Base-by-base conservation (phyloP, 148 eudicot genomes). In the Rhododendron williamsianum region DNA sequence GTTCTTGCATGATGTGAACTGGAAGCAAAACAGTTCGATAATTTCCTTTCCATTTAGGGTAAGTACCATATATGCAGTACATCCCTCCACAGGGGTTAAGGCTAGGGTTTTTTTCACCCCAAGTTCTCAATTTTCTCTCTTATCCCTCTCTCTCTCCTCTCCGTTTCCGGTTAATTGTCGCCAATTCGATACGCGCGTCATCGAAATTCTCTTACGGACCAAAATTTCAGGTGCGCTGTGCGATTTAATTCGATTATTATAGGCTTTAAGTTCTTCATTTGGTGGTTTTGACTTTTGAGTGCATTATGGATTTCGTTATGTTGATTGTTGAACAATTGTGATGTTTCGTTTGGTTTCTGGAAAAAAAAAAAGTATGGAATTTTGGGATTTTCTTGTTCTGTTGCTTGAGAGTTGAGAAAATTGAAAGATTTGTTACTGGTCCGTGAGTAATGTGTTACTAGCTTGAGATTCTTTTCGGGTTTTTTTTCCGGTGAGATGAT, bases 41-140 rank as follows among this genome's bases (percentile, higher is more conserved):
- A 85, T 35, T 48, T 49, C 36, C 33, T 76, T 79, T 86, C 88
- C 88, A 78, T 87, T 85, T 86, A 80, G 43, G 86, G 88, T 88
- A 86, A 89, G 84, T 82, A 48, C 76, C 48, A 76, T 67, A 25
- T 0, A 2, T 25, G 10, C 33, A 3, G 33, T 25, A 58, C 25
- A 18, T 49, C 52, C 15, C 15, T 56, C 56, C 11, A 36, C 27
- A 10, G 13, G 56, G 27, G 52, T 19, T 54, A 12, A 27, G 25
- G 48, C 81, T 89, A 87, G 89, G 89, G 87, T 85, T 86, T 85
- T 51, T 52, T 76, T 30, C 25, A 41, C 19, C 38, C 49, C 78
- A 81, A 78, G 80, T 73, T 87, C 86, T 8, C 52, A 69, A 73
- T 41, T 76, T 38, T 19, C 67, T 51, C 33, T 10, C 52, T 9